Conservation (phyloP, 345 rosid species). For the Schrenkiella parvula region DNA sequence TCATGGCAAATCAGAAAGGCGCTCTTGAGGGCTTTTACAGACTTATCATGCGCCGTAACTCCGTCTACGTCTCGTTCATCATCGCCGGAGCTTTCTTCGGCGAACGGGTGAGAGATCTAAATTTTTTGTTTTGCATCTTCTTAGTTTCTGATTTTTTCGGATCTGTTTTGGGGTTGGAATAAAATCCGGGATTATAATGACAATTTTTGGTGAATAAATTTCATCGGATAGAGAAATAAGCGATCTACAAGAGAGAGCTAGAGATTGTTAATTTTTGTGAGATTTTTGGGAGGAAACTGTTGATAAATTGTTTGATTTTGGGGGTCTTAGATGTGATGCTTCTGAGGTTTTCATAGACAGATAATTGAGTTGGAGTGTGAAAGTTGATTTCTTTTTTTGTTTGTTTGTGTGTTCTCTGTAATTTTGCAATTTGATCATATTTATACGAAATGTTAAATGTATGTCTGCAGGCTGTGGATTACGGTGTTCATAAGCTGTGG, state of each 20-base stretch:
- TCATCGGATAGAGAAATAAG: neutral
- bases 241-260: neutral
- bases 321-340: neutral
- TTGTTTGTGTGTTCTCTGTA: no score
- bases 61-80: conserved; percentile 91
- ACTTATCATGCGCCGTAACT: conserved; percentile 89
- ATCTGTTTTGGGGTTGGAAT: neutral
- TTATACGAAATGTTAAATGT: neutral
- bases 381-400: no score
- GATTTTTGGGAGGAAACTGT: neutral
- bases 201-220: neutral
- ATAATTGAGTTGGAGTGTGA: no score
- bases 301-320: neutral
- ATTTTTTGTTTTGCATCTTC: neutral
- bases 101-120: conserved; percentile 56
- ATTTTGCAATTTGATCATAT: neutral
- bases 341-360: no score
- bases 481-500: conserved; percentile 90
- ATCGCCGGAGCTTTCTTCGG: conserved; percentile 90
- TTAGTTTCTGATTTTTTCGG: neutral
- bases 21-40: conserved; percentile 70
- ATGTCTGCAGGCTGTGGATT: conserved; percentile 85
- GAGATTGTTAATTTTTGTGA: neutral
- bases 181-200: neutral
- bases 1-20: conserved; percentile 76